Conservation (phyloP, 2,329 filamentous ascomycete genomes). For the Colletotrichum viniferum region DNA sequence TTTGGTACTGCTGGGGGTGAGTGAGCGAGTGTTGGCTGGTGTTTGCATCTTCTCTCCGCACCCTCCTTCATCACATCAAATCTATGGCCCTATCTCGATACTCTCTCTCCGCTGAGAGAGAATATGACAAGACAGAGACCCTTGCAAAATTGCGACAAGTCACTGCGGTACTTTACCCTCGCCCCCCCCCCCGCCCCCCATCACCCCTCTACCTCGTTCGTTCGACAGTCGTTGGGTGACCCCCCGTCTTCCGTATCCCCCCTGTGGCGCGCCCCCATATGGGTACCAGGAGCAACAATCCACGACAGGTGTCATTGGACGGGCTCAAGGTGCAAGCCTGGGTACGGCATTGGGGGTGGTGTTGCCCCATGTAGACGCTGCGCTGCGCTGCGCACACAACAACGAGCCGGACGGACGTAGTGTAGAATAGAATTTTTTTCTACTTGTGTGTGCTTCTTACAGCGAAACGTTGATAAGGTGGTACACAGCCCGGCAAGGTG, state of each 20-base stretch:
- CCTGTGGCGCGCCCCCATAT: not conserved
- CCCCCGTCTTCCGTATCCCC: not conserved
- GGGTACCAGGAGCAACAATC: not conserved
- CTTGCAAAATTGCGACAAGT: not conserved
- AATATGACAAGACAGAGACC: not conserved
- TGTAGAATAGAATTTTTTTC: not conserved
- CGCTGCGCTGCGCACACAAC: not conserved
- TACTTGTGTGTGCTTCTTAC: not conserved
- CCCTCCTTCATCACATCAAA: not conserved
- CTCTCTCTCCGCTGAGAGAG: not conserved
- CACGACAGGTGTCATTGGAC: slow-evolving; percentile 9
- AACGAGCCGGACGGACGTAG: not conserved
- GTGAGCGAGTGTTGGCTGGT: not conserved
- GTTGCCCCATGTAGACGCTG: not conserved
- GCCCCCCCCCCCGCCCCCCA: not conserved
- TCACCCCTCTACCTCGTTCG: not conserved
- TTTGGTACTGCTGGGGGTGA: not conserved
- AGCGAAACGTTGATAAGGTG: not conserved
- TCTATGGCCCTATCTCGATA: not conserved
- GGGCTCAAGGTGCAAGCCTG: not conserved
- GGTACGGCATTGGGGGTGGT: not conserved
- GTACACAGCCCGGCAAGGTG: not conserved
- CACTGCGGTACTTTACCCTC: not conserved
- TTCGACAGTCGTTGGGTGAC: not conserved
- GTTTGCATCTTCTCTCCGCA: not conserved